Conservation (phyloP, 306 rosid species). For the Ceratonia siliqua region DNA sequence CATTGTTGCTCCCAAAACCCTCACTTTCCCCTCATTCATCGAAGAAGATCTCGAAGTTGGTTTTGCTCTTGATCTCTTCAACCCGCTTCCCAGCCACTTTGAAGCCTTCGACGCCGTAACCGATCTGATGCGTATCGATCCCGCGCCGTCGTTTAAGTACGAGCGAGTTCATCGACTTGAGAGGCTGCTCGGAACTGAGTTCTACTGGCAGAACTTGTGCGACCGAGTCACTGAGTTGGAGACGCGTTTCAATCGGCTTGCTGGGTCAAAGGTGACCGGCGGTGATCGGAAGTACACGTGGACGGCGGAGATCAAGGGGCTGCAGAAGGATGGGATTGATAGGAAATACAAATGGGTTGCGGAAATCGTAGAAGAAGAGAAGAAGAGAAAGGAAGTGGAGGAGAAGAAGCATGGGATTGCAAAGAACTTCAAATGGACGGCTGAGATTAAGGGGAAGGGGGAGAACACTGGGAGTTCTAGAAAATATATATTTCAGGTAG, state of each 20-base stretch:
- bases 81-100: conserved; percentile 27
- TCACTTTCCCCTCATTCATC: conserved; percentile 52
- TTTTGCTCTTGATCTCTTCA: conserved; percentile 39
- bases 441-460: conserved; percentile 79
- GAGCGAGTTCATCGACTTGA: conserved; percentile 53
- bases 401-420: conserved; percentile 16
- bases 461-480: conserved; percentile 48
- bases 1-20: conserved; percentile 40
- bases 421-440: conserved; percentile 74
- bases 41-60: conserved; percentile 49
- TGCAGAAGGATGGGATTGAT: conserved; percentile 56
- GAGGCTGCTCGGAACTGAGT: conserved; percentile 45
- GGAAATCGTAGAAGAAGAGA: conserved; percentile 62
- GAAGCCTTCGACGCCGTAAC: conserved; percentile 44
- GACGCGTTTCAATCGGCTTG: conserved; percentile 64
- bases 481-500: conserved; percentile 63
- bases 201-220: conserved; percentile 48
- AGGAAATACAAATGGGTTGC: conserved; percentile 76
- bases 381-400: conserved; percentile 40
- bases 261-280: conserved; percentile 24
- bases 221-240: conserved; percentile 74
- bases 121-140: conserved; percentile 56
- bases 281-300: conserved; percentile 78
- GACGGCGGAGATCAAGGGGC: conserved; percentile 78
- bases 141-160: conserved; percentile 40